phyloP scores from a whole-genome alignment of 2,329 filamentous ascomycete species.

The Fusarium continuum region DNA sequence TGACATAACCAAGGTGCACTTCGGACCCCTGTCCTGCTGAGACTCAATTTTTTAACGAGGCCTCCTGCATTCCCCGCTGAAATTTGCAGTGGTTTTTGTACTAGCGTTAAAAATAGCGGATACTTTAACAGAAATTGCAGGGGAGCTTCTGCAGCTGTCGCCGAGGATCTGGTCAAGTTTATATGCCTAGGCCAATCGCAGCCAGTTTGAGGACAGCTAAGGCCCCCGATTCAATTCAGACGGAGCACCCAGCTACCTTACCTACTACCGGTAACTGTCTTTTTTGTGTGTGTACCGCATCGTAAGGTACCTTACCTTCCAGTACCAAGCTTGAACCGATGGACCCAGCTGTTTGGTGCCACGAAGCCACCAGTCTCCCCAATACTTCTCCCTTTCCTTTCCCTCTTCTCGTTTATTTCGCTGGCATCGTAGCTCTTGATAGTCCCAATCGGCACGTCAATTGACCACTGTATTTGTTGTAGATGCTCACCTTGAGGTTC shows the following conservation, averaged over 20 bases:
- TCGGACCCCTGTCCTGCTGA: constrained; percentile 34
- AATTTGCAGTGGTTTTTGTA: neutral
- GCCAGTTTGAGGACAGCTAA: constrained; percentile 31
- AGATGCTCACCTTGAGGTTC: constrained; percentile 3
- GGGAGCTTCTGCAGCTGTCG: constrained; percentile 28
- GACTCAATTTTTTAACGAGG: constrained; percentile 30
- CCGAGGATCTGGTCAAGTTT: constrained; percentile 35
- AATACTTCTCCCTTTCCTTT: constrained; percentile 12
- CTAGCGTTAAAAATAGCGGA: constrained; percentile 21
- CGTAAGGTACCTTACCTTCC: constrained; percentile 15
- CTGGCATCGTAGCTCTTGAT: constrained; percentile 14
- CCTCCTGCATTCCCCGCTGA: constrained; percentile 27
- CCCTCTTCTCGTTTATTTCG: constrained; percentile 21
- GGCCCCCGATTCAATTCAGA: constrained; percentile 14
- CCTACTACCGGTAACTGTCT: no score
- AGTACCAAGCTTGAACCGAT: constrained; percentile 26
- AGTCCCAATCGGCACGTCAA: constrained; percentile 15
- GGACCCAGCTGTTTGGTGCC: constrained; percentile 29
- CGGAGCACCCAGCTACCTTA: constrained; percentile 13
- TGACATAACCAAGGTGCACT: constrained; percentile 32
- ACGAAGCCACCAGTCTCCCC: constrained; percentile 21
- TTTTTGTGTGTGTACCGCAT: no score
- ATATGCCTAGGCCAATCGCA: constrained; percentile 36
- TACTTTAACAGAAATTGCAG: constrained; percentile 16
- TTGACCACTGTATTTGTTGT: constrained; percentile 3